A percentile compares a stretch with the other conserved stretches of the same genome.
Conservation (phyloP, 495 filamentous ascomycete species). For the Daldinia decipiens region DNA sequence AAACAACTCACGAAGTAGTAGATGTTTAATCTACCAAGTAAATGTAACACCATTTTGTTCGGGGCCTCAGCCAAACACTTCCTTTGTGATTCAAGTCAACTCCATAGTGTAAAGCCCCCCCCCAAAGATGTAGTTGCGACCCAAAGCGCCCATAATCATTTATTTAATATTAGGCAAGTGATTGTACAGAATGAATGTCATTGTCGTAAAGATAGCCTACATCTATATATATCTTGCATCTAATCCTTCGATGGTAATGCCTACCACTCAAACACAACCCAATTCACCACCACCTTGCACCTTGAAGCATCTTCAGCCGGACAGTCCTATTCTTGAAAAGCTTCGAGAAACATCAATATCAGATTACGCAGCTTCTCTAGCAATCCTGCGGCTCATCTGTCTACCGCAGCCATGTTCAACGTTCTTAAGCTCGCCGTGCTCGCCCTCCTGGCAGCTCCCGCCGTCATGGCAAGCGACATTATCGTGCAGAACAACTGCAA, state of each 20-base stretch:
- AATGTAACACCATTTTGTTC: not conserved
- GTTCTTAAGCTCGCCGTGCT: conserved; percentile 5
- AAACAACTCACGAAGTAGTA: not conserved
- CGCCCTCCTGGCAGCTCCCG: conserved; percentile 12
- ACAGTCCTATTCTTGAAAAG: not conserved
- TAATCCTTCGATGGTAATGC: not conserved
- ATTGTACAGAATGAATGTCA: not conserved
- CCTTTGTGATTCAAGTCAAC: not conserved
- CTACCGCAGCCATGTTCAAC: conserved; percentile 10
- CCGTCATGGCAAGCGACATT: conserved; percentile 11
- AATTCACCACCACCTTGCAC: not conserved
- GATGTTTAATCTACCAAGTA: not conserved
- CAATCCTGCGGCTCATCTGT: not conserved
- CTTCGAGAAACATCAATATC: not conserved
- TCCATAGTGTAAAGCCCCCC: too few relatives aligned
- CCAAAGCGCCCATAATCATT: not conserved
- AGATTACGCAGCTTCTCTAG: not conserved
- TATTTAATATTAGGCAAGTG: not conserved
- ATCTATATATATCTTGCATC: not conserved
- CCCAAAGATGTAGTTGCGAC: not conserved
- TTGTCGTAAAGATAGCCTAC: not conserved
- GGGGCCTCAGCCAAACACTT: not conserved
- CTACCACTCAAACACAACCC: not conserved
- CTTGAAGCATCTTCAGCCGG: not conserved
- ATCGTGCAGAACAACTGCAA: conserved; percentile 31